Evolutionary conservation across 768 basidiomycete genomes (phyloP).

Genomic region (Suillus brevipes): DNA sequence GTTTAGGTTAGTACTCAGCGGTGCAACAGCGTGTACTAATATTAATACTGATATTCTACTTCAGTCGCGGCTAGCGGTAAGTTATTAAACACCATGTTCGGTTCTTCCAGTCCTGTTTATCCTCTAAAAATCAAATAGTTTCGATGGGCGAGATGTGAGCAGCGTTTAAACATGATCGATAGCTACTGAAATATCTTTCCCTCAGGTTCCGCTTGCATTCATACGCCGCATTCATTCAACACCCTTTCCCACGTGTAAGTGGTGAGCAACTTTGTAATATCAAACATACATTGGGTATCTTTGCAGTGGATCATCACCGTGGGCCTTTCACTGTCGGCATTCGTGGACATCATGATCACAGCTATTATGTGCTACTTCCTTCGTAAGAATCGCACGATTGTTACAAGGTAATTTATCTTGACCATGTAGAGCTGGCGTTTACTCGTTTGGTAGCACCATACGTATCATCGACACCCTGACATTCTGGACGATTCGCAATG

Average conservation of each 20-base stretch:
- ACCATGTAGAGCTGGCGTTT: neutral
- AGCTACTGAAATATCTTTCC: neutral
- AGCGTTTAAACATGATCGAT: neutral
- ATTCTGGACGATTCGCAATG: slow-evolving; percentile 25
- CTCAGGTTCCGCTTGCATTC: slow-evolving; percentile 15
- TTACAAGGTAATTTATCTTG: slow-evolving; percentile 34
- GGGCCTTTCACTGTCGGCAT: slow-evolving; percentile 45
- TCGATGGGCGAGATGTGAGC: slow-evolving; percentile 23
- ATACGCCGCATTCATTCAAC: slow-evolving; percentile 13
- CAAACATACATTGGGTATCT: slow-evolving; percentile 9
- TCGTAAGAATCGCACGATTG: slow-evolving; percentile 36
- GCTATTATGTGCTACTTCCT: slow-evolving; percentile 42
- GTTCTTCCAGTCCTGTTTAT: slow-evolving; percentile 15
- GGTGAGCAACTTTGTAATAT: slow-evolving; percentile 1
- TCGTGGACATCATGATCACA: slow-evolving; percentile 48
- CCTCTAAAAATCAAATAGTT: slow-evolving; percentile 16
- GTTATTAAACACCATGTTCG: slow-evolving; percentile 1
- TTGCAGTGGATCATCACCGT: slow-evolving; percentile 46
- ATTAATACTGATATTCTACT: neutral
- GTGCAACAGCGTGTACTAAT: neutral
- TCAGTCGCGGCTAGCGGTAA: slow-evolving; percentile 23
- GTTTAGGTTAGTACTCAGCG: slow-evolving; percentile 16
- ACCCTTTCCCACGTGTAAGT: slow-evolving; percentile 17
- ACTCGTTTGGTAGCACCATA: slow-evolving; percentile 17
- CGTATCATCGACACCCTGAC: slow-evolving; percentile 21